Evolutionary conservation across 331 rosid genomes (phyloP).

Genomic region (Phaseolus coccineus): DNA sequence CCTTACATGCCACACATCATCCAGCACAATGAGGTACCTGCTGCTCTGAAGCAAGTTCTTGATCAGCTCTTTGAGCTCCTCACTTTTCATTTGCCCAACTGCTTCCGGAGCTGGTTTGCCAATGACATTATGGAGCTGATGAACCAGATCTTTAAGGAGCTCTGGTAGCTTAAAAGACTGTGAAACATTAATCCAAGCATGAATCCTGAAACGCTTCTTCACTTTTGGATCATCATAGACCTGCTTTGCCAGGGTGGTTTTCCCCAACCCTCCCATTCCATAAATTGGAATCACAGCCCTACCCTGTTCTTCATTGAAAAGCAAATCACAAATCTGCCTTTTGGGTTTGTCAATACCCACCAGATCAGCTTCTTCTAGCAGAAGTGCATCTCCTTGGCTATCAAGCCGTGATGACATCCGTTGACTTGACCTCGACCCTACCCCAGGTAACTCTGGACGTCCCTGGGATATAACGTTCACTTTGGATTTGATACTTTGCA

Average conservation of each 20-base stretch:
- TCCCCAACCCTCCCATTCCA: conserved; percentile 81
- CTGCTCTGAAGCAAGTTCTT: conserved; percentile 56
- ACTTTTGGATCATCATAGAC: conserved; percentile 65
- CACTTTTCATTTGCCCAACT: conserved; percentile 53
- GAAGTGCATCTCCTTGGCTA: conserved; percentile 66
- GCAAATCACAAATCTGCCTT: conserved; percentile 50
- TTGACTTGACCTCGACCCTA: conserved; percentile 35
- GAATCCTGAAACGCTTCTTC: conserved; percentile 56
- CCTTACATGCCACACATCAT: conserved; percentile 58
- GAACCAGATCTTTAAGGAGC: conserved; percentile 59
- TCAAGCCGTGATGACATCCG: conserved; percentile 38
- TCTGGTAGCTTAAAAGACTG: conserved; percentile 50
- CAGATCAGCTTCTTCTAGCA: conserved; percentile 65
- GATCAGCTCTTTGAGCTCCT: conserved; percentile 51
- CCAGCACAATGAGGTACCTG: conserved; percentile 74
- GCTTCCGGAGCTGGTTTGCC: conserved; percentile 56
- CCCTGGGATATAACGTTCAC: conserved; percentile 42
- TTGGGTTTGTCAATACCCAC: conserved; percentile 69
- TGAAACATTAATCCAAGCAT: conserved; percentile 67
- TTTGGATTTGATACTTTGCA: conserved; percentile 50
- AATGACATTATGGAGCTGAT: conserved; percentile 52
- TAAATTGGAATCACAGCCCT: conserved; percentile 56
- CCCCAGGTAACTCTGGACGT: conserved; percentile 35
- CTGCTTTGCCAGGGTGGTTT: conserved; percentile 70
- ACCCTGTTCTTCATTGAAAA: conserved; percentile 52